phyloP scores from a whole-genome alignment of 352 stramenopile genomes.

The Phytophthora lateralis region DNA sequence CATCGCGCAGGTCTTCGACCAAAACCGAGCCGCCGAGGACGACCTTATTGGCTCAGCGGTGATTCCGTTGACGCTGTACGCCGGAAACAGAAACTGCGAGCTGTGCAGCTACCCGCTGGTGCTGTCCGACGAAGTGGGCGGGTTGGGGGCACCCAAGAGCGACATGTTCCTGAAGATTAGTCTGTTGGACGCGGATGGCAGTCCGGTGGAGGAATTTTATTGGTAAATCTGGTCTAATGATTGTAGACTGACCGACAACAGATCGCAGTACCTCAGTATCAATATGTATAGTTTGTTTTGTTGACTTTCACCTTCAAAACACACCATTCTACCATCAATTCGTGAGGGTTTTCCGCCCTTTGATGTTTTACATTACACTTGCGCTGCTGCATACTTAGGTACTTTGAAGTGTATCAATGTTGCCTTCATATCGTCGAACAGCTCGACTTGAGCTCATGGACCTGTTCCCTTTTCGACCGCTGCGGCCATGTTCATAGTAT shows the following conservation, averaged over 20 bases:
- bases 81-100: slow-evolving; percentile 61
- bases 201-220: slow-evolving; percentile 56
- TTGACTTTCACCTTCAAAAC: no score
- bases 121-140: slow-evolving; percentile 65
- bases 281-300: neutral
- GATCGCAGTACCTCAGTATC: no score
- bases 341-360: no score
- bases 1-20: slow-evolving; percentile 71
- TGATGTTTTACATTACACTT: neutral
- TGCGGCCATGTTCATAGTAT: no score
- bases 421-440: no score
- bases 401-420: no score
- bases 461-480: no score
- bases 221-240: slow-evolving; percentile 13
- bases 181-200: slow-evolving; percentile 55
- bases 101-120: slow-evolving; percentile 78
- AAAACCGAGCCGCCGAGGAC: slow-evolving; percentile 50
- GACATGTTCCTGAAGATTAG: slow-evolving; percentile 71
- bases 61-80: slow-evolving; percentile 71
- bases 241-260: neutral
- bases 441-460: no score
- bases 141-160: slow-evolving; percentile 55
- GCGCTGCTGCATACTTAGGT: no score
- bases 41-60: slow-evolving; percentile 76
- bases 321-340: no score